Evolutionary conservation across 1,139 yeast species (phyloP), one percentile per base, ranked within the genome.

Genomic region (Nakaseomyces uthaithaninus): DNA sequence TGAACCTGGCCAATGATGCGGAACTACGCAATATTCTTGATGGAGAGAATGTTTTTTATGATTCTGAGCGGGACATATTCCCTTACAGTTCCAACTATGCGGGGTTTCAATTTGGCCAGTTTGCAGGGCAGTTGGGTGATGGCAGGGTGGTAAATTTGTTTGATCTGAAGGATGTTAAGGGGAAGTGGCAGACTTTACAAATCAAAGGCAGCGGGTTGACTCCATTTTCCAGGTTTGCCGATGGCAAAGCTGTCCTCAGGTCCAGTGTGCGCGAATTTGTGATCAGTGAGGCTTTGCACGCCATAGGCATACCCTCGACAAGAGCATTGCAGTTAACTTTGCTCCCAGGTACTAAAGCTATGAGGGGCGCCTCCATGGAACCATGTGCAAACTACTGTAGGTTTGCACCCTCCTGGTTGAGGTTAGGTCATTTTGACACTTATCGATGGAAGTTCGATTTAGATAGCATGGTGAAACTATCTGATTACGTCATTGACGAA

Each of bases 91-190:
- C 82, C 59, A 85, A 93, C 0, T 91, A 91, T 60, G 95, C 97
- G 1, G 98, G 98, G 1, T 86, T 83, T 71, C 98, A 91, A 57
- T 91, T 91, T 66, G 97, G 98, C 3, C 77, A 74, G 50, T 91
- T 91, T 76, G 96, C 97, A 0, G 97, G 97, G 1, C 98, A 91
- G 60, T 66, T 91, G 48, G 98, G 98, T 3, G 98, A 91, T 59
- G 98, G 98, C 0, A 67, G 98, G 46, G 96, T 87, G 2, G 72
- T 79, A 7, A 85, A 82, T 54, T 64, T 91, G 37, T 87, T 89
- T 62, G 93, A 84, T 48, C 64, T 81, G 0, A 69, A 70, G 4
- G 69, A 67, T 39, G 53, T 46, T 3, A 57, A 64, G 1, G 63
- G 64, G 4, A 43, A 42, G 1, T 43, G 28, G 35, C 61, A 58